Evolutionary conservation across 1,284 basidiomycete species (phyloP).

Genomic region (Ustilago crameri): DNA sequence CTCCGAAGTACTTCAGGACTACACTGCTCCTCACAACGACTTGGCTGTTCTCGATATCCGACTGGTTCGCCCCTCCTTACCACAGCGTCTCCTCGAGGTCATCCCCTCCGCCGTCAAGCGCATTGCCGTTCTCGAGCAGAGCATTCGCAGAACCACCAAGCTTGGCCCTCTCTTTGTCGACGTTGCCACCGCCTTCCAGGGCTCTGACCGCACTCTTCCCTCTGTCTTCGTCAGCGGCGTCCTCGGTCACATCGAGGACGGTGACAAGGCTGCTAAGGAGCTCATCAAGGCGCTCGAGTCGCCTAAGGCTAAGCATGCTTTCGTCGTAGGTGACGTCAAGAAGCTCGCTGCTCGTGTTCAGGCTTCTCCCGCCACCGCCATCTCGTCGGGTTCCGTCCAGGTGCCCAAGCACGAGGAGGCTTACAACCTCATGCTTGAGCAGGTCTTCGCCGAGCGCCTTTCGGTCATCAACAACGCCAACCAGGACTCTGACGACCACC

Average conservation of each 20-base stretch:
- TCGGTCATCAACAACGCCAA: slow-evolving; percentile 78
- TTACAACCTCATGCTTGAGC: slow-evolving; percentile 87
- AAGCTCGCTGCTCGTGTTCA: slow-evolving; percentile 66
- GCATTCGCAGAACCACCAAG: slow-evolving; percentile 79
- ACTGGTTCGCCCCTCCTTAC: slow-evolving; percentile 80
- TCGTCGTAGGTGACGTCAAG: slow-evolving; percentile 68
- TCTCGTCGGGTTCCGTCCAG: slow-evolving; percentile 35
- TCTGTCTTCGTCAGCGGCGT: slow-evolving; percentile 52
- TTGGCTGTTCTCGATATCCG: slow-evolving; percentile 78
- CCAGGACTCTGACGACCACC: slow-evolving; percentile 54
- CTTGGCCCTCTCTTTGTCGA: slow-evolving; percentile 91
- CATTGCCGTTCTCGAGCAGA: slow-evolving; percentile 86
- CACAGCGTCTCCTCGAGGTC: slow-evolving; percentile 75
- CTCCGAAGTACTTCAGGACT: slow-evolving; percentile 68
- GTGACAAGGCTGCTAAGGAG: slow-evolving; percentile 48
- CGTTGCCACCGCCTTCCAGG: slow-evolving; percentile 79
- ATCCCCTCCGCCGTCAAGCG: slow-evolving; percentile 77
- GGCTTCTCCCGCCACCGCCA: slow-evolving; percentile 35
- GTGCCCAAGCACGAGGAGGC: slow-evolving; percentile 88
- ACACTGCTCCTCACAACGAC: slow-evolving; percentile 56
- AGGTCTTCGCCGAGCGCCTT: slow-evolving; percentile 84
- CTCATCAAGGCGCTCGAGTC: slow-evolving; percentile 50
- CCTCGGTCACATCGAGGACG: slow-evolving; percentile 55
- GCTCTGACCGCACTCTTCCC: slow-evolving; percentile 69
- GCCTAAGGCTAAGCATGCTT: slow-evolving; percentile 53